Base-by-base conservation (phyloP, 1,139 yeast species). In the Yamadazyma membranifaciens region DNA sequence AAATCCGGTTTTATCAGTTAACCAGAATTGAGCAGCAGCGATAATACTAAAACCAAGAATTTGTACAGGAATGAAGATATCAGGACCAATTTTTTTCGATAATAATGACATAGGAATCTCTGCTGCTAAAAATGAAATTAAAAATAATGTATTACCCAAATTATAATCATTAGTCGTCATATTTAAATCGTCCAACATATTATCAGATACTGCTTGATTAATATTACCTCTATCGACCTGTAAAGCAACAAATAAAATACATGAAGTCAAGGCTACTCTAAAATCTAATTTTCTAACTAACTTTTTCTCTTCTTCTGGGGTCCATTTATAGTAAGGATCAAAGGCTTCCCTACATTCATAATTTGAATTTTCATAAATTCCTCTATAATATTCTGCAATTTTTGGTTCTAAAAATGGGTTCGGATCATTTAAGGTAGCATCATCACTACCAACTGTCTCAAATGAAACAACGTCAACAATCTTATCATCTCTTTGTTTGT, bases 301-400 rank as follows among this genome's bases (percentile, higher is more conserved):
- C 45, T 60, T 55, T 39, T 52, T 53, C 43, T 67, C 73, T 51
- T 67, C 73, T 40, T 57, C 58, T 15, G 48, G 45, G 4, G 63
- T 58, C 73, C 72, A 67, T n/a, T 58, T 56, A 38, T 61, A 58
- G 1, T 55, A 54, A 1, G 72, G 71, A 47, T 67, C 72, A 39
- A 65, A 63, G 10, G 49, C 62, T 25, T 48, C 50, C 30, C 60
- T 54, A 46, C 72, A 60, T 45, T 67, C 73, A 47, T 67, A 67
- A 2, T 60, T 36, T 22, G 60, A 53, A 2, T 46, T 48, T 22
- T 59, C 63, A 41, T 67, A 67, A n/a, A 67, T 31, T 5, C 51
- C 47, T n/a, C 56, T 50, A 42, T 63, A 65, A 39, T 60, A 54
- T 9, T 56, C 62, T 11, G 61, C 63, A 6, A 59, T 56, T 12